phyloP scores from a whole-genome alignment of 352 stramenopile species.

The Phytophthora sansomeana region DNA sequence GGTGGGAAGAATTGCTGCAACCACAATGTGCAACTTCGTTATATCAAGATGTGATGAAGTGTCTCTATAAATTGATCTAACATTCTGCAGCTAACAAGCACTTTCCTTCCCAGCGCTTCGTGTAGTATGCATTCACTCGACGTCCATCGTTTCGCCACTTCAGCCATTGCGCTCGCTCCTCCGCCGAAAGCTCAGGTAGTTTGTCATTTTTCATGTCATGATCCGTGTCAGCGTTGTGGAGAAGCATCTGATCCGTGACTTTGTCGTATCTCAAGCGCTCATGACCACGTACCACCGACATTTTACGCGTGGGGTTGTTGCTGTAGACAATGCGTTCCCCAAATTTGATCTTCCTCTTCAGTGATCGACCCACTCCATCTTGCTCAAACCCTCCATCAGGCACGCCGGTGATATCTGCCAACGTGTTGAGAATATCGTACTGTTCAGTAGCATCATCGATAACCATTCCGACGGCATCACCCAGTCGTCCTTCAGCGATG shows the following conservation, averaged over 20 bases:
- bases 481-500: conserved; percentile 54
- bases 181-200: conserved; percentile 25
- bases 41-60: too few relatives aligned
- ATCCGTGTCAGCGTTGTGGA: conserved; percentile 50
- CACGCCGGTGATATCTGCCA: conserved; percentile 62
- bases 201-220: conserved; percentile 41
- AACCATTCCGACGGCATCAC: conserved; percentile 38
- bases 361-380: conserved; percentile 56
- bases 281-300: conserved; percentile 23
- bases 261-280: conserved; percentile 45
- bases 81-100: conserved; percentile 12
- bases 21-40: too few relatives aligned
- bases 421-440: conserved; percentile 64
- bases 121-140: conserved; percentile 46
- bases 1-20: too few relatives aligned
- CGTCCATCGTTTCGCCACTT: conserved; percentile 33
- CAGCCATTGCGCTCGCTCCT: conserved; percentile 24
- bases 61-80: too few relatives aligned
- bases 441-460: conserved; percentile 50
- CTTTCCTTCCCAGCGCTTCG: conserved; percentile 39
- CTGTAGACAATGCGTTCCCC: conserved; percentile 46
- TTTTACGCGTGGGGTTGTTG: conserved; percentile 56
- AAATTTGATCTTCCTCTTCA: conserved; percentile 44
- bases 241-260: conserved; percentile 38
- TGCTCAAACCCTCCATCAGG: conserved; percentile 56